Evolutionary conservation across 2,329 filamentous ascomycete species (phyloP).

Genomic region (Diaporthe sp.): DNA sequence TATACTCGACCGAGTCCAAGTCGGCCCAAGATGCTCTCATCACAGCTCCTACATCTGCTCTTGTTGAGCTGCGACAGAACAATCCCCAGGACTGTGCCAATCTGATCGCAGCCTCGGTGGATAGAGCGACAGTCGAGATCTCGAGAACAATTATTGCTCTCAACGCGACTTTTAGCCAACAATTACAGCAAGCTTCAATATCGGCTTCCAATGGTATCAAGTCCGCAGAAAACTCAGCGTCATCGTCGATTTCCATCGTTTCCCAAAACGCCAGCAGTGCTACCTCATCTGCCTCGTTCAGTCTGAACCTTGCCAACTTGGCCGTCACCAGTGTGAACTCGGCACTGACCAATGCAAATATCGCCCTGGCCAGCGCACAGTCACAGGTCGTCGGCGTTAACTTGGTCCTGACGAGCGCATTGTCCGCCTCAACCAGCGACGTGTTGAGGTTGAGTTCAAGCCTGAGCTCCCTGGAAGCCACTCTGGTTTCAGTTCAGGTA

Average conservation of each 20-base stretch:
- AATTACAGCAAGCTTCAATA: conserved; percentile 9
- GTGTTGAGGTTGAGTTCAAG: conserved; percentile 21
- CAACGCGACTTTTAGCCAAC: conserved; percentile 8
- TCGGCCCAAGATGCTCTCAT: conserved; percentile 19
- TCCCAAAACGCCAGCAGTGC: conserved; percentile 17
- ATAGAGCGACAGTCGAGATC: conserved; percentile 14
- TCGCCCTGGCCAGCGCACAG: conserved; percentile 15
- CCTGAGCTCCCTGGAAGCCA: conserved; percentile 18
- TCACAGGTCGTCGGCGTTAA: not conserved
- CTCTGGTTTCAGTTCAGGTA: conserved; percentile 14
- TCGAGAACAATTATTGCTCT: not conserved
- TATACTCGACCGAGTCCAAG: not conserved
- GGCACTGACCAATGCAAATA: conserved; percentile 4
- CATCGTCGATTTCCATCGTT: conserved; percentile 11
- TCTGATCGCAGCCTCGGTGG: conserved; percentile 5
- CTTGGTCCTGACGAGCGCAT: not conserved
- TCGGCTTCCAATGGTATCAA: conserved; percentile 24
- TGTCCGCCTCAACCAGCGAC: conserved; percentile 20
- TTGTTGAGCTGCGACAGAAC: conserved; percentile 4
- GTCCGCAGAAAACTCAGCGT: conserved; percentile 14
- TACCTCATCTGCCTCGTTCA: conserved; percentile 21
- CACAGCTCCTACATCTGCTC: not conserved
- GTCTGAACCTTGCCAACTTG: conserved; percentile 12
- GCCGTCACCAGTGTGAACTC: conserved; percentile 22
- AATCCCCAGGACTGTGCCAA: conserved; percentile 15